Base-by-base conservation (phyloP, 148 eudicot species). In the Rhododendron ferrugineum region DNA sequence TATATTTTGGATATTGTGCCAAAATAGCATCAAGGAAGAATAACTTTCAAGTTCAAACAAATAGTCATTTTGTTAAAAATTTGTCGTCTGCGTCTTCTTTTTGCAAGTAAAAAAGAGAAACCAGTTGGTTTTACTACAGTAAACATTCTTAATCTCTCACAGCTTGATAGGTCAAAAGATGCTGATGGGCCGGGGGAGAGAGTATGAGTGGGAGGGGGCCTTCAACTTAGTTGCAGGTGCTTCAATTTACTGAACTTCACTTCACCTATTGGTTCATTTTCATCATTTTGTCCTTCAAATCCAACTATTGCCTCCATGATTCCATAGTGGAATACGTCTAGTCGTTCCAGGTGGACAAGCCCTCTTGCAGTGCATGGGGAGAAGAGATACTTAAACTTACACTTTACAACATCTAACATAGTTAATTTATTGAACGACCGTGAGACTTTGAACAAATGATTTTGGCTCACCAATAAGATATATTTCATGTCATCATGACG, bases 121-220 rank as follows among this genome's bases (percentile, higher is more conserved):
- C 32, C 16, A 68, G 22, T 81, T 86, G 36, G 86, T 64, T 40
- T 81, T 81, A 77, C 81, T 75, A 79, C 68, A 26, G 37, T 50
- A 50, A 56, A 78, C 52, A 49, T 80, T 85, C 91, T 91, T 87
- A 88, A 88, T 85, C 84, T 86, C 85, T 80, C 85, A 85, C 95
- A 92, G 96, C 89, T 85, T 91, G 91, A 88, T 87, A 90, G 90
- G 89, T 42, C 89, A 81, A 85, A 60, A 73, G 68, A 87, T 82
- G 36, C 44, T 81, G 85, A 85, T 40, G 44, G 44, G 44, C 44
- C 6, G 7, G 1, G 44, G 44, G 44, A 40, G 44, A 40, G 44
- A 40, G 44, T 40, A 40, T 40, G 42, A 40, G 42, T 5, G 44
- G 44, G 44, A 0, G 42, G 42, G 42, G 37, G 37, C 5, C 7